Conservation (phyloP, 148 eudicot species). For the Tetragonia tetragonoides region DNA sequence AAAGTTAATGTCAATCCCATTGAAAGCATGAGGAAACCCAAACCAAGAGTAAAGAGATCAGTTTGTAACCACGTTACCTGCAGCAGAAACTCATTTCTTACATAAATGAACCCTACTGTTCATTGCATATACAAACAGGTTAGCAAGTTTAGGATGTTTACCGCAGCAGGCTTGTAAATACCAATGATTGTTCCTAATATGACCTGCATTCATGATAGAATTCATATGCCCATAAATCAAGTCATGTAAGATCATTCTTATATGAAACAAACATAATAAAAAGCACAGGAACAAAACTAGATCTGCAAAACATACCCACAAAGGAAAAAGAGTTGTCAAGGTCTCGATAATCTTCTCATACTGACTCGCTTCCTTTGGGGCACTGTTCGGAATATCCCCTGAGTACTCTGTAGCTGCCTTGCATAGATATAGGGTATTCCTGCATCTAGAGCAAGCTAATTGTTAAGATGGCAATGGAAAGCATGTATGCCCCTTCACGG, state of each 20-base stretch:
- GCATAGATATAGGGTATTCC: slow-evolving; percentile 57
- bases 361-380: slow-evolving; percentile 53
- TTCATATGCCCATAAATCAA: slow-evolving; percentile 1
- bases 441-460: slow-evolving; percentile 28
- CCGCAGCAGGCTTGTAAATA: slow-evolving; percentile 89
- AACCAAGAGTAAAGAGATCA: slow-evolving; percentile 86
- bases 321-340: slow-evolving; percentile 92
- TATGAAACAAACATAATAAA: slow-evolving; percentile 3
- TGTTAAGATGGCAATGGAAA: background rate
- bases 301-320: slow-evolving; percentile 65
- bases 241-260: background rate
- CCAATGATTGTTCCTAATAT: slow-evolving; percentile 84
- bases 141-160: slow-evolving; percentile 27
- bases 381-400: slow-evolving; percentile 63
- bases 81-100: slow-evolving; percentile 21
- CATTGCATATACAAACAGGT: background rate
- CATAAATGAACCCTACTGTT: background rate
- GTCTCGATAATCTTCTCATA: slow-evolving; percentile 89
- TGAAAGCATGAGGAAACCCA: slow-evolving; percentile 99
- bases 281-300: background rate
- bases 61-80: slow-evolving; percentile 98
- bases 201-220: slow-evolving; percentile 47
- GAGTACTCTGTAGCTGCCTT: slow-evolving; percentile 74
- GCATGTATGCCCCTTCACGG: background rate
- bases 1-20: slow-evolving; percentile 97